Evolutionary conservation across 164 flowering plant species (phyloP).

Genomic region (Berberis thunbergii): DNA sequence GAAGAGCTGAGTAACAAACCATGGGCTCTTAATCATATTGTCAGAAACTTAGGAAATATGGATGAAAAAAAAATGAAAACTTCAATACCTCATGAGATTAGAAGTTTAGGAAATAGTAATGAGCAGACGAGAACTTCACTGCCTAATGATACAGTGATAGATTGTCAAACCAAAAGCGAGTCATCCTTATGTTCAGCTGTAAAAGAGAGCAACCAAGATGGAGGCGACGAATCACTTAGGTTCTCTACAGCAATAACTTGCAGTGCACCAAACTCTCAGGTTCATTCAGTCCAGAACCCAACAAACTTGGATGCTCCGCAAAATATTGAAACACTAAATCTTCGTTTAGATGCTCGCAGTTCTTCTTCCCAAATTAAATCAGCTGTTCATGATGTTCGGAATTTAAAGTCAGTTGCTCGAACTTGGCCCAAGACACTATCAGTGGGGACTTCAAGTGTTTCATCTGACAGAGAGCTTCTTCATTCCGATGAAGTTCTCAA

Average conservation of each 20-base stretch:
- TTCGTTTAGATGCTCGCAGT: slow-evolving; percentile 11
- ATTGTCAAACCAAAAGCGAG: slow-evolving; percentile 7
- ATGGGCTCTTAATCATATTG: slow-evolving; percentile 21
- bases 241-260: slow-evolving; percentile 10
- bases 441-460: slow-evolving; percentile 6
- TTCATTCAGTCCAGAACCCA: slow-evolving; percentile 4
- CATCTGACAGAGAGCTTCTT: slow-evolving; percentile 2
- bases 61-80: slow-evolving; percentile 10
- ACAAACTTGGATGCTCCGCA: neutral
- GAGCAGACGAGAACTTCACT: neutral
- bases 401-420: slow-evolving; percentile 1
- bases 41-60: slow-evolving; percentile 15
- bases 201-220: neutral
- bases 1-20: slow-evolving; percentile 11
- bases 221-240: neutral
- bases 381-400: slow-evolving; percentile 14
- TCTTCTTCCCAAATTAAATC: neutral
- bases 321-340: neutral
- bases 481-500: slow-evolving; percentile 7
- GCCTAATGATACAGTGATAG: slow-evolving; percentile 6
- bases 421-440: slow-evolving; percentile 5
- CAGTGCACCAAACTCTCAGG: slow-evolving; percentile 5
- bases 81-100: neutral
- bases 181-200: neutral
- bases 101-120: too few species aligned